Evolutionary conservation across 305 asterid species (phyloP).

Genomic region (Plantago rigida): DNA sequence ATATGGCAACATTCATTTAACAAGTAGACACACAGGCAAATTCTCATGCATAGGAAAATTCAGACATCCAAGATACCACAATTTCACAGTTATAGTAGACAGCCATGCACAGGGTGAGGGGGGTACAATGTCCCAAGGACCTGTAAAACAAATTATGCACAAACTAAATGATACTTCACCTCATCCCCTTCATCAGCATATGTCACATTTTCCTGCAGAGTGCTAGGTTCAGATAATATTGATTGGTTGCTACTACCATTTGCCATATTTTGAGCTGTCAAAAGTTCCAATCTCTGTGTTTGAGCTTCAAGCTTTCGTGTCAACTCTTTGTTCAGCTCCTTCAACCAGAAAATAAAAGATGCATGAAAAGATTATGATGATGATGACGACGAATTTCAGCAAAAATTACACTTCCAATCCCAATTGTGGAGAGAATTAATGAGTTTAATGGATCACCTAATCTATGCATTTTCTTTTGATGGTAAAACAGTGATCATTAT

Average conservation of each 20-base stretch:
- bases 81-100: neutral
- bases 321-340: conserved; percentile 81
- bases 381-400: conserved; percentile 11
- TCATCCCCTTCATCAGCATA: conserved; percentile 99
- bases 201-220: conserved; percentile 33
- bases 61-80: too few species aligned
- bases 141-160: conserved; percentile 12
- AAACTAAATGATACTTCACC: conserved; percentile 40
- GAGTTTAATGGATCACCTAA: too few species aligned
- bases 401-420: neutral
- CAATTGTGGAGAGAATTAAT: too few species aligned
- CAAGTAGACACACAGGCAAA: neutral
- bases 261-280: conserved; percentile 81
- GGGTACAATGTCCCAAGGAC: conserved; percentile 7
- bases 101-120: conserved; percentile 5
- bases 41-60: neutral
- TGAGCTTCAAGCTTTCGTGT: conserved; percentile 85
- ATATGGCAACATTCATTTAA: neutral
- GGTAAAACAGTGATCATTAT: neutral
- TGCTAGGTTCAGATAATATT: conserved; percentile 47
- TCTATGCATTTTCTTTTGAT: too few species aligned
- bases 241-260: conserved; percentile 38
- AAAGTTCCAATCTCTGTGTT: conserved; percentile 90
- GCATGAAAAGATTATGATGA: conserved; percentile 12
- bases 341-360: conserved; percentile 26